These are phyloP conservation scores for Trifolium dubium DNA, from an alignment of 306 rosid genomes.

Conservation along the genomic window DNA sequence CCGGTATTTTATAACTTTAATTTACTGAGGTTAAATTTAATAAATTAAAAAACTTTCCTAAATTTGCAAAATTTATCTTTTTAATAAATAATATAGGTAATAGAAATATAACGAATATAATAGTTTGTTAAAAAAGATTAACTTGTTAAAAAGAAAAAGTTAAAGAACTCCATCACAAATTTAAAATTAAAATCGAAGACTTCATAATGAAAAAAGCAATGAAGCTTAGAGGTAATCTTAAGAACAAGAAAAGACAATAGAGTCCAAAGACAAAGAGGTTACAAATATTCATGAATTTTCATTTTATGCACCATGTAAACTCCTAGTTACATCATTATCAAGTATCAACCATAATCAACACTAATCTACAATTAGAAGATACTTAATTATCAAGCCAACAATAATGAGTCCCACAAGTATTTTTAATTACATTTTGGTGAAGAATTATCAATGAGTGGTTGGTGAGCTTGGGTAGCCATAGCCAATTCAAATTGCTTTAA, in stretches of 20 bases:
- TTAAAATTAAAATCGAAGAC: not conserved
- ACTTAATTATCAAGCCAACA: slow-evolving; percentile 26
- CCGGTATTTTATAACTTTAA: no score
- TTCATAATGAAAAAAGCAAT: not conserved
- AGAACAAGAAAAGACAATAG: slow-evolving; percentile 9
- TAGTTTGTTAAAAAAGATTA: no score
- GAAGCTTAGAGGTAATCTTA: not conserved
- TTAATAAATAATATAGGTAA: no score
- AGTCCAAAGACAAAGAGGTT: slow-evolving; percentile 19
- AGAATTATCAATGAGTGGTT: slow-evolving; percentile 42
- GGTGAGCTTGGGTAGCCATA: slow-evolving; percentile 73
- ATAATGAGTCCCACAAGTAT: slow-evolving; percentile 6
- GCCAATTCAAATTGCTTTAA: slow-evolving; percentile 78
- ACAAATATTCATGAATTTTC: slow-evolving; percentile 39
- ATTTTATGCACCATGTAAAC: slow-evolving; percentile 33
- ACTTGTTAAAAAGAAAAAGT: no score
- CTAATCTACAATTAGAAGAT: slow-evolving; percentile 51
- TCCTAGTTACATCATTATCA: slow-evolving; percentile 36
- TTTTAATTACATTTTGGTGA: slow-evolving; percentile 40
- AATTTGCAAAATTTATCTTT: no score
- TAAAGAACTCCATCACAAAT: no score
- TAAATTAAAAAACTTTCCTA: no score
- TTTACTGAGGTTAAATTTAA: no score
- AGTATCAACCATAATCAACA: slow-evolving; percentile 40
- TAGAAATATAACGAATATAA: no score